phyloP scores from a whole-genome alignment of 768 basidiomycete genomes.

The Symmetrospora coprosmae region DNA sequence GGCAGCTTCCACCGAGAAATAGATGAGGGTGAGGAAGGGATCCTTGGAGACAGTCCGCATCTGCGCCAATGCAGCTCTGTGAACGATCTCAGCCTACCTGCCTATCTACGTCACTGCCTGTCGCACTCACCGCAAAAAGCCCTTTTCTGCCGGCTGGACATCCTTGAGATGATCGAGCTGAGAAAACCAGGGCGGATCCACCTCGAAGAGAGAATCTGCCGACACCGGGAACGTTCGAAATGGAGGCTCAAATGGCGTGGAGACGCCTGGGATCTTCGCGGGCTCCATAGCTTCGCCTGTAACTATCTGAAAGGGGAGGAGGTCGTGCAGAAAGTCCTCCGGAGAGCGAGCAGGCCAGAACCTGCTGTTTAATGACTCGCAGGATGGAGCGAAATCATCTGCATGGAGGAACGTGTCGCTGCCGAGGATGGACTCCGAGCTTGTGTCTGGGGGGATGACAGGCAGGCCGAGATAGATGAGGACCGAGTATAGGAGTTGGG shows the following conservation, averaged over 20 bases:
- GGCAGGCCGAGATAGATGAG: constrained; percentile 39
- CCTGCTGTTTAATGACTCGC: not conserved
- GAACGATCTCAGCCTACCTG: constrained; percentile 18
- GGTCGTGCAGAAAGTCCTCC: constrained; percentile 22
- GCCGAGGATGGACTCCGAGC: constrained; percentile 35
- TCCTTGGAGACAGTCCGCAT: constrained; percentile 32
- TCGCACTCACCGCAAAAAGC: constrained; percentile 24
- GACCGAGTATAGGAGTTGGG: constrained; percentile 38
- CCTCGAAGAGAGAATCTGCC: constrained; percentile 30
- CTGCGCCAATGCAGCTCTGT: constrained; percentile 19
- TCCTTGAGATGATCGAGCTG: constrained; percentile 27
- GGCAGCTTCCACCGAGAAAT: constrained; percentile 36
- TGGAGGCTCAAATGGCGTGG: constrained; percentile 32
- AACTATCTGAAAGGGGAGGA: constrained; percentile 33
- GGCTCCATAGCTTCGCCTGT: constrained; percentile 37
- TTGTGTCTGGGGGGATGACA: constrained; percentile 35
- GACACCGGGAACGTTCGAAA: constrained; percentile 32
- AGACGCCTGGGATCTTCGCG: constrained; percentile 27
- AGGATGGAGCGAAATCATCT: constrained; percentile 21
- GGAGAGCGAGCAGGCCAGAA: constrained; percentile 23
- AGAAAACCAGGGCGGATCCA: constrained; percentile 29
- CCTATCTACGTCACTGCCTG: not conserved
- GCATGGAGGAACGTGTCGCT: constrained; percentile 36
- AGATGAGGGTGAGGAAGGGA: constrained; percentile 34
- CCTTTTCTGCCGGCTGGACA: constrained; percentile 27